Evolutionary conservation across 1,284 basidiomycete species (phyloP).

Genomic region (Marasmius sp.): DNA sequence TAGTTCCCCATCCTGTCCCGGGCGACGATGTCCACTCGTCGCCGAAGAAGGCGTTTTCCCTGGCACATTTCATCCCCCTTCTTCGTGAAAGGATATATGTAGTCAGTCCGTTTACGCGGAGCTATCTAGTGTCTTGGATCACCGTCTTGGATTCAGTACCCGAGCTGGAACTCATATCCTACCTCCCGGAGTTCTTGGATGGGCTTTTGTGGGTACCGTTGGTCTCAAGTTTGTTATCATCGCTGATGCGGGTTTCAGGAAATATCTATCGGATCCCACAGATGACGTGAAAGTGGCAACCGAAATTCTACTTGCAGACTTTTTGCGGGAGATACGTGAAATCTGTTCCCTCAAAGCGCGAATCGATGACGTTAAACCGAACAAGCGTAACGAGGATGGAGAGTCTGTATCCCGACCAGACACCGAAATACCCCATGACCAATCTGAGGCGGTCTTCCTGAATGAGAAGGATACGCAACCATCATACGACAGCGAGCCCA

Average conservation of each 20-base stretch:
- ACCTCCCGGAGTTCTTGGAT: slow-evolving; percentile 93
- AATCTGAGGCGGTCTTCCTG: slow-evolving; percentile 52
- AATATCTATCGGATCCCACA: slow-evolving; percentile 94
- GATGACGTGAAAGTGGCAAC: slow-evolving; percentile 93
- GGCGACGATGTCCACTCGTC: slow-evolving; percentile 41
- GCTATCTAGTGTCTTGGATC: slow-evolving; percentile 97
- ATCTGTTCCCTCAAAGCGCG: slow-evolving; percentile 73
- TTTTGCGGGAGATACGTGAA: slow-evolving; percentile 89
- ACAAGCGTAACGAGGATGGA: slow-evolving; percentile 38
- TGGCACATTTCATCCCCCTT: slow-evolving; percentile 93
- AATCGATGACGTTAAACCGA: slow-evolving; percentile 52
- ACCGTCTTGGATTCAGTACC: slow-evolving; percentile 95
- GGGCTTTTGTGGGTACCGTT: slow-evolving; percentile 78
- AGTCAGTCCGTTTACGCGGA: slow-evolving; percentile 93
- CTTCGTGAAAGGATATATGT: slow-evolving; percentile 94
- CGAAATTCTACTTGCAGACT: slow-evolving; percentile 89
- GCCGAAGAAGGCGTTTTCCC: slow-evolving; percentile 85
- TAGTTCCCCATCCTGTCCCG: slow-evolving; percentile 60
- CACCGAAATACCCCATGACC: slow-evolving; percentile 48
- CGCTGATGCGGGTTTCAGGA: slow-evolving; percentile 46
- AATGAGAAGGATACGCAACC: slow-evolving; percentile 51
- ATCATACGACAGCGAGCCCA: slow-evolving; percentile 43
- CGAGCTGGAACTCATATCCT: slow-evolving; percentile 92
- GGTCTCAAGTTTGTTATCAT: neutral
- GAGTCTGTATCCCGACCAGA: slow-evolving; percentile 42